A percentile compares a stretch with the other conserved stretches of the same genome.
These are phyloP conservation scores for Microthyrium microscopicum DNA, from an alignment of 2,329 filamentous ascomycete genomes.

Conservation along the genomic window DNA sequence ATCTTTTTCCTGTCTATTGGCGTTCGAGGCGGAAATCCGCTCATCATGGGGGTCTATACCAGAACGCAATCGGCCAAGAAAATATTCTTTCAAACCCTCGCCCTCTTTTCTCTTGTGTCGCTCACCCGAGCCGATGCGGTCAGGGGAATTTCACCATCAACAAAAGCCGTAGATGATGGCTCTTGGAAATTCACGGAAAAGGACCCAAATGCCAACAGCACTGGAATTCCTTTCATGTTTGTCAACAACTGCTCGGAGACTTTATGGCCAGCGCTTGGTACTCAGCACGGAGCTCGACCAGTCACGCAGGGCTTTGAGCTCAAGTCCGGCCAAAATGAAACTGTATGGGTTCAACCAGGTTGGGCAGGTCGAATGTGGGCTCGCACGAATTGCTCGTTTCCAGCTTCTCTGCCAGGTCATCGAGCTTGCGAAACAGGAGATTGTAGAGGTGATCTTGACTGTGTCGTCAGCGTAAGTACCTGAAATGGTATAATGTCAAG, in stretches of 20 bases:
- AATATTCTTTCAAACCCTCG: too few relatives aligned
- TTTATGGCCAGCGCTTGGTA: slow-evolving; percentile 62
- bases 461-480: slow-evolving; percentile 18
- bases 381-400: slow-evolving; percentile 67
- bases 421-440: slow-evolving; percentile 56
- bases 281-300: slow-evolving; percentile 54
- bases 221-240: slow-evolving; percentile 47
- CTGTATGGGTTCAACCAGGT: slow-evolving; percentile 49
- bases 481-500: neutral
- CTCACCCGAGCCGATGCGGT: too few relatives aligned
- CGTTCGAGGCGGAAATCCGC: too few relatives aligned
- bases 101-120: too few relatives aligned
- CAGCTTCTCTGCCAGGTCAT: slow-evolving; percentile 47
- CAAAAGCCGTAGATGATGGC: too few relatives aligned
- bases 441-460: slow-evolving; percentile 54
- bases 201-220: too few relatives aligned
- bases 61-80: too few relatives aligned
- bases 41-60: too few relatives aligned
- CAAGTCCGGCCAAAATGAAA: slow-evolving; percentile 36
- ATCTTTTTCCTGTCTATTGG: too few relatives aligned
- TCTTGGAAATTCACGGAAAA: too few relatives aligned
- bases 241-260: slow-evolving; percentile 56
- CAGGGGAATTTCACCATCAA: too few relatives aligned
- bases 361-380: slow-evolving; percentile 78
- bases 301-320: slow-evolving; percentile 53